phyloP scores from a whole-genome alignment of 768 basidiomycete genomes.

The Cubamyces sp. region DNA sequence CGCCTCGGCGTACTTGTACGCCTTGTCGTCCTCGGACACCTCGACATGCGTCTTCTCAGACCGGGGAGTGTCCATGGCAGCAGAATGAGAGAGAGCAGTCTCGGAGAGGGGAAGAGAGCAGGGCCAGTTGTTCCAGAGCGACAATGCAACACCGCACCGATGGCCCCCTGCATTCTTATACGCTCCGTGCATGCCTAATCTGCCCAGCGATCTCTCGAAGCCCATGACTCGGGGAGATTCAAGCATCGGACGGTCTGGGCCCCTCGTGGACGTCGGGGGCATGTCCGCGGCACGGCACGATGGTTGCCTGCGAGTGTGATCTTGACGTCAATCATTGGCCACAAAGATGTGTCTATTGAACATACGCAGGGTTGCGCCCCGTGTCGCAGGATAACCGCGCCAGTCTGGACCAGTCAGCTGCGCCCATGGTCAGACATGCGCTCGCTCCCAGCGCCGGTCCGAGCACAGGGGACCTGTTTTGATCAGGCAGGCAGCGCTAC shows the following conservation, averaged over 20 bases:
- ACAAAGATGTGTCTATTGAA: neutral
- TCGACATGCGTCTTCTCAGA: conserved; percentile 30
- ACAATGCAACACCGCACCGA: neutral
- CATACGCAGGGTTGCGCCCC: conserved; percentile 7
- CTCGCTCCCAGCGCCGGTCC: conserved; percentile 11
- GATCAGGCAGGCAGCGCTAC: conserved; percentile 3
- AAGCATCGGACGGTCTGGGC: conserved; percentile 2
- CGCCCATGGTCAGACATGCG: neutral
- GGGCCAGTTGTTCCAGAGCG: neutral
- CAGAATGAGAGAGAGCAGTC: conserved; percentile 1
- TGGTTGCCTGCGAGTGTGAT: conserved; percentile 4
- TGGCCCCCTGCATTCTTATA: conserved; percentile 10
- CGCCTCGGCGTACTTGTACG: conserved; percentile 16
- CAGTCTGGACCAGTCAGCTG: conserved; percentile 11
- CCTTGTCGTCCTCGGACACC: conserved; percentile 14
- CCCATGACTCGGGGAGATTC: conserved; percentile 11
- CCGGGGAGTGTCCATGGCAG: conserved; percentile 28
- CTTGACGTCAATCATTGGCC: conserved; percentile 25
- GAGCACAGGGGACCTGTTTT: neutral
- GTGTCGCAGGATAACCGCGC: neutral
- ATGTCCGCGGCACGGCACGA: conserved; percentile 12
- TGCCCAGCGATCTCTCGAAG: conserved; percentile 9
- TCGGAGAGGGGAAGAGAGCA: neutral
- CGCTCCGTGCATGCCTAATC: neutral
- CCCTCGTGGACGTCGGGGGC: neutral